Base-by-base conservation (phyloP, 2,329 filamentous ascomycete genomes). In the Ophiostoma sp. region DNA sequence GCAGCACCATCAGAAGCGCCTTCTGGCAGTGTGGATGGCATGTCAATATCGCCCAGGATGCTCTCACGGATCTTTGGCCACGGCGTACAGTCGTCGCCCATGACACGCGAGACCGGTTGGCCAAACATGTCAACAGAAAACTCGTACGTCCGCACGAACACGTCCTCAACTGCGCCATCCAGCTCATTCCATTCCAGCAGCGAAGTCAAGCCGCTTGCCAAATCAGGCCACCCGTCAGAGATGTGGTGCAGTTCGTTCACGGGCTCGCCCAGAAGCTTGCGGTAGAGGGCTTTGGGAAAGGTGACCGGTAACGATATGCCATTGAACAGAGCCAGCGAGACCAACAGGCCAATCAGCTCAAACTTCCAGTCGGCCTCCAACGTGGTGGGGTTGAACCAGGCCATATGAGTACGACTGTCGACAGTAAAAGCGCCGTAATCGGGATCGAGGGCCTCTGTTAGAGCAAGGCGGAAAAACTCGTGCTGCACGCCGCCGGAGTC, bases 401-500 rank as follows among this genome's bases (percentile, higher is more conserved):
- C 90, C 87, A 96, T 92, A 42, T 89, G 89, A 0, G 92, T 96
- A 72, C 90, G 85, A 0, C 88, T 82, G 77, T 98, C 94, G 42
- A 93, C 87, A 0, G 90, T 92, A 80, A 98, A 98, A 71, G 92
- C 89, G 1, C 92, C 94, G 78, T 92, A 93, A 59, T 90, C 87
- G 4, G 93, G 92, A 77, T 93, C 87, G 63, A 98, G 87, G 3
- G 92, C 93, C 78, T 97, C 91, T 0, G 89, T 89, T 77, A 98
- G 90, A 22, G 93, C 90, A 36, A 98, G 83, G 19, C 94, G 90
- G 83, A 99, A 98, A 80, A 97, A 98, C 76, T 99, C 96, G 80
- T 97, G 95, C 78, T 98, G 95, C 0, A 99, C 95, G 75, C 96
- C 96, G 59, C 96, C 96, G 68, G 95, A 94, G 80, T 99, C 96